Percentiles rank a stretch among this genome's conserved stretches.
phyloP scores from a whole-genome alignment of 116 monocot genomes.

The Posidonia oceanica region DNA sequence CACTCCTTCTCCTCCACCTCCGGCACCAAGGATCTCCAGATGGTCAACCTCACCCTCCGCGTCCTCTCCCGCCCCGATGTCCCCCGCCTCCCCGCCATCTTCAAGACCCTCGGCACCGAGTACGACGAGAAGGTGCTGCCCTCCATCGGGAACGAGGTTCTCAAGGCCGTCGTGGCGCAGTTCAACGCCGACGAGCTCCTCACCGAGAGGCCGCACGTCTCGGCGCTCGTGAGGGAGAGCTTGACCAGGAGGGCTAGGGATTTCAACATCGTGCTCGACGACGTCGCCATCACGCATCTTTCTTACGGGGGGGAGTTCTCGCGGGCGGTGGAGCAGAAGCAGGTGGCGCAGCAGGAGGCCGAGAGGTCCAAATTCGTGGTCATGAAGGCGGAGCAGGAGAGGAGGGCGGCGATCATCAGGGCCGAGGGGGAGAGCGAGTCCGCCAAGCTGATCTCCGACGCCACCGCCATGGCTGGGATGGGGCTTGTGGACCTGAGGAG shows the following conservation, averaged over 20 bases:
- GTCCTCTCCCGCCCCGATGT: slow-evolving; percentile 69
- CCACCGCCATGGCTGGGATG: slow-evolving; percentile 34
- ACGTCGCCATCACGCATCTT: slow-evolving; percentile 81
- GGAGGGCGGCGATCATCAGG: slow-evolving; percentile 61
- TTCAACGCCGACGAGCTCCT: slow-evolving; percentile 97
- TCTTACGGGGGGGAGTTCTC: slow-evolving; percentile 76
- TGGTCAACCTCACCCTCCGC: slow-evolving; percentile 89
- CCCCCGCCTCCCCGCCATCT: slow-evolving; percentile 58
- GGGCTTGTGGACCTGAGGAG: slow-evolving; percentile 68
- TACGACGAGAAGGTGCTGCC: slow-evolving; percentile 96
- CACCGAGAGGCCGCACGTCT: slow-evolving; percentile 79
- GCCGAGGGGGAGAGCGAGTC: slow-evolving; percentile 84
- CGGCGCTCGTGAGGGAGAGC: slow-evolving; percentile 63
- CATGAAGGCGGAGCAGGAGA: slow-evolving; percentile 70
- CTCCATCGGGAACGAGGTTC: slow-evolving; percentile 88
- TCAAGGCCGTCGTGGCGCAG: slow-evolving; percentile 88
- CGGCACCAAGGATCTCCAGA: slow-evolving; percentile 88
- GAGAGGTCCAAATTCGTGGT: slow-evolving; percentile 86
- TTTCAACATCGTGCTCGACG: slow-evolving; percentile 82
- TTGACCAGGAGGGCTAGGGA: slow-evolving; percentile 50
- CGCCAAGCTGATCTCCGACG: slow-evolving; percentile 58
- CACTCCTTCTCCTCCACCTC: slow-evolving; percentile 85
- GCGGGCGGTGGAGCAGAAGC: slow-evolving; percentile 78
- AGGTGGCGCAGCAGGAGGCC: slow-evolving; percentile 95
- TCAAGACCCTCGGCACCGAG: slow-evolving; percentile 76